Evolutionary conservation across 495 filamentous ascomycete species (phyloP).

Genomic region (Tuber umbilicatum): DNA sequence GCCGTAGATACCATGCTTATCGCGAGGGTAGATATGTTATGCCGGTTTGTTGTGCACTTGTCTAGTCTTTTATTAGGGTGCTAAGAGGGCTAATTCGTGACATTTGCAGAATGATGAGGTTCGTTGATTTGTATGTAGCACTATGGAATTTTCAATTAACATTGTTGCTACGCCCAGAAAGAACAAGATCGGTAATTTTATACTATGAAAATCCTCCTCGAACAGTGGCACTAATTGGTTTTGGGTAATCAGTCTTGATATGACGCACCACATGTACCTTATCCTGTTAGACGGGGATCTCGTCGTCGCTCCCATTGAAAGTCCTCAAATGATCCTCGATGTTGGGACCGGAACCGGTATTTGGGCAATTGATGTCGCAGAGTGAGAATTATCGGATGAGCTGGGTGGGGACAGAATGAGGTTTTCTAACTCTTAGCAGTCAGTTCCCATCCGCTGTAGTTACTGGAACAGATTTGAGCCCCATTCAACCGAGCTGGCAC

Average conservation of each 20-base stretch:
- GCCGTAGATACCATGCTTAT: background rate
- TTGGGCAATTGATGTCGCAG: conserved; percentile 53
- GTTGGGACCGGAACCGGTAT: conserved; percentile 61
- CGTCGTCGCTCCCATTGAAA: conserved; percentile 50
- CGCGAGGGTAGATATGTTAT: background rate
- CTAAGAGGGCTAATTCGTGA: background rate
- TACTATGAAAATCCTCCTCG: background rate
- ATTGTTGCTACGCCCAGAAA: background rate
- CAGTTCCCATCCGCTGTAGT: conserved; percentile 40
- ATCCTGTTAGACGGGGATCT: conserved; percentile 51
- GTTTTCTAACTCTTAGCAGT: background rate
- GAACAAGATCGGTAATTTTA: background rate
- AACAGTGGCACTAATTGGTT: background rate
- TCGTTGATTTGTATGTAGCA: background rate
- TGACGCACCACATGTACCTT: conserved; percentile 57
- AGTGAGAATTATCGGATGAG: conserved; percentile 26
- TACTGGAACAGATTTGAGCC: conserved; percentile 20
- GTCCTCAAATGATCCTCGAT: conserved; percentile 53
- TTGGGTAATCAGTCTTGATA: conserved; percentile 48
- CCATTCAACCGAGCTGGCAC: conserved; percentile 19
- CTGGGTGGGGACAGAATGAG: background rate
- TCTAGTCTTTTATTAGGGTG: background rate
- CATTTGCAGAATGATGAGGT: background rate
- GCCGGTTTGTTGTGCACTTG: background rate
- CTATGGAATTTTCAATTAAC: background rate